Evolutionary conservation across 768 basidiomycete genomes (phyloP), one percentile per base, ranked within the genome.

Genomic region (Austroboletus eburneus): DNA sequence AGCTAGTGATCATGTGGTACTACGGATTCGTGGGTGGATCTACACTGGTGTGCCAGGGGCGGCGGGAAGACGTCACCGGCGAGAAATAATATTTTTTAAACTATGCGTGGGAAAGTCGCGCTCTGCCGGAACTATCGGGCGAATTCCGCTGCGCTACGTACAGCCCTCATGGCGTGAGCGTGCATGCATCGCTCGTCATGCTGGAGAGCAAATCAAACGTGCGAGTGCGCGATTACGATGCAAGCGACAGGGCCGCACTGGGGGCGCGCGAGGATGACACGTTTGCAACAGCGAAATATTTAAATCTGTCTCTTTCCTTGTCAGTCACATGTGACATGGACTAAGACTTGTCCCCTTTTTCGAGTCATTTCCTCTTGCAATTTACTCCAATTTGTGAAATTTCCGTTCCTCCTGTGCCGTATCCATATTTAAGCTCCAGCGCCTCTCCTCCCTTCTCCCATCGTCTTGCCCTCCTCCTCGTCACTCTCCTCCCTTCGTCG

Each of bases 351-450:
- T 65, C 64, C 56, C 24, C 53, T 56, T 66, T 60, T 56, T 66
- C 58, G 63, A 67, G 54, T 66, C 66, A 66, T 65, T 64, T 62
- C 53, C 51, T 54, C 27, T 27, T 27, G 46, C 33, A 51, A 57
- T 54, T 64, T 55, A 58, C 58, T 21, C 53, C 48, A 58, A 57
- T 61, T 63, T 65, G 57, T 54, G 61, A 64, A 53, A 61, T 66
- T 65, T 67, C 61, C 60, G 62, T 66, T 66, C 57, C 61, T 66
- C 64, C 64, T 64, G 66, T 68, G 66, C 64, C 46, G 63, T 52
- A 53, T 51, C 61, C 59, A 59, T 66, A 66, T 66, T 68, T 66
- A 66, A 66, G 57, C 57, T 40, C 51, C 49, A 46, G 30, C 36
- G 44, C 56, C 17, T 52, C 33, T 50, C 56, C n/a, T 52, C 32